These are phyloP conservation scores for Vigna trinervia DNA, from an alignment of 306 rosid genomes.

Conservation along the genomic window DNA sequence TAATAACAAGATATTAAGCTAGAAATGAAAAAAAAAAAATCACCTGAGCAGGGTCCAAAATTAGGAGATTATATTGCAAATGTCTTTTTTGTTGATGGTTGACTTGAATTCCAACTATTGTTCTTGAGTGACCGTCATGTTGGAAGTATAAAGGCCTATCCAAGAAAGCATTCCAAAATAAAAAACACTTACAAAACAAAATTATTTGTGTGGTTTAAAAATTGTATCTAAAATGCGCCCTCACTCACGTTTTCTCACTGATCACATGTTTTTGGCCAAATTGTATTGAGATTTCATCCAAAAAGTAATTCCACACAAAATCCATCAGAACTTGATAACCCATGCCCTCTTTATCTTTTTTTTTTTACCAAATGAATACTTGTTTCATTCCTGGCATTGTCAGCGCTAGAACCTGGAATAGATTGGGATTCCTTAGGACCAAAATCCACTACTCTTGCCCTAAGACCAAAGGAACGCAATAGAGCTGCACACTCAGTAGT, in stretches of 20 bases:
- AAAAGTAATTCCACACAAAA: constrained; percentile 89
- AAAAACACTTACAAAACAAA: constrained; percentile 43
- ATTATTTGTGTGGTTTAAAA: background rate
- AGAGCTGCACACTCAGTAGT: constrained; percentile 86
- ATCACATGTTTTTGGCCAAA: constrained; percentile 48
- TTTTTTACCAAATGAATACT: constrained; percentile 38
- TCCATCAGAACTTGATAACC: constrained; percentile 77
- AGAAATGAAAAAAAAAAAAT: constrained; percentile 39
- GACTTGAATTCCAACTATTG: constrained; percentile 81
- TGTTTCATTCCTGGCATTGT: constrained; percentile 35
- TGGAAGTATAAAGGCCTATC: constrained; percentile 86
- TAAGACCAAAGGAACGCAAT: constrained; percentile 73
- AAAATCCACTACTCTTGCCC: constrained; percentile 81
- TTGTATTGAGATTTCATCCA: constrained; percentile 52
- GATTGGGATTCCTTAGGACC: constrained; percentile 76
- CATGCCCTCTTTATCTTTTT: constrained; percentile 36
- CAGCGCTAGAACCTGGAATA: constrained; percentile 59
- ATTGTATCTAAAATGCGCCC: constrained; percentile 9
- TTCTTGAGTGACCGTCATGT: constrained; percentile 92
- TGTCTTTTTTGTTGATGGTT: constrained; percentile 51
- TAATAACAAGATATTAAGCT: constrained; percentile 36
- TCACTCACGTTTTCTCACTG: constrained; percentile 70
- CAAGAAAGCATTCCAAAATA: constrained; percentile 45
- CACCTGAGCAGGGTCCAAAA: constrained; percentile 86
- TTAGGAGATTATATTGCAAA: constrained; percentile 63